These are phyloP conservation scores for Trichoderma atroviride DNA, from an alignment of 2,329 filamentous ascomycete species.

Conservation along the genomic window DNA sequence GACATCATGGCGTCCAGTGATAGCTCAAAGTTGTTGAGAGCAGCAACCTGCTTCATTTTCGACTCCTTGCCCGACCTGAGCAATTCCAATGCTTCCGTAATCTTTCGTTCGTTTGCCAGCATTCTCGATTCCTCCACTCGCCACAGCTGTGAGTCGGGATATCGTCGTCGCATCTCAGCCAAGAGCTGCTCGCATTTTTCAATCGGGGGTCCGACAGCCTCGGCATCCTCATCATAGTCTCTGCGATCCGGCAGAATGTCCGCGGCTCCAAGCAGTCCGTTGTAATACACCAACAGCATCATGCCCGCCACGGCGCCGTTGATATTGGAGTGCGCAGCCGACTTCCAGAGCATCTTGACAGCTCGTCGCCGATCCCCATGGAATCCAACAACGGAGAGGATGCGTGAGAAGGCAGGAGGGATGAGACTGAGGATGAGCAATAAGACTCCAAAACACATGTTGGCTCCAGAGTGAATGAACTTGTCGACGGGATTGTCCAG, in stretches of 20 bases:
- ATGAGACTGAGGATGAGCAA: constrained; percentile 89
- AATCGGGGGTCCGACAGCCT: constrained; percentile 71
- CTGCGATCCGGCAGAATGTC: constrained; percentile 74
- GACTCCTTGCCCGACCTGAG: constrained; percentile 63
- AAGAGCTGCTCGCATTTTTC: constrained; percentile 69
- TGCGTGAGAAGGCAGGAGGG: constrained; percentile 83
- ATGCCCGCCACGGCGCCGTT: constrained; percentile 90
- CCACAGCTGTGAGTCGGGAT: constrained; percentile 85
- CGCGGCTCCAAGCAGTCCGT: constrained; percentile 79
- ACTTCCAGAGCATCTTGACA: constrained; percentile 85
- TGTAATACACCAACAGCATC: constrained; percentile 82
- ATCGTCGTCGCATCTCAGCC: constrained; percentile 71
- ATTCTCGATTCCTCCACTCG: constrained; percentile 83
- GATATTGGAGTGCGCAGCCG: constrained; percentile 81
- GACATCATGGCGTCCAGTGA: constrained; percentile 77
- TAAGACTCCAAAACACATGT: constrained; percentile 86
- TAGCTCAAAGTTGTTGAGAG: constrained; percentile 82
- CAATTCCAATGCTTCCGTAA: constrained; percentile 69
- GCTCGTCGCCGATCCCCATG: constrained; percentile 83
- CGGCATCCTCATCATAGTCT: constrained; percentile 57
- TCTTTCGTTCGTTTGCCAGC: constrained; percentile 65
- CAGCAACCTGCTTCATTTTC: constrained; percentile 85
- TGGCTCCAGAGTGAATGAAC: constrained; percentile 87
- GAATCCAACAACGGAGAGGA: constrained; percentile 89
- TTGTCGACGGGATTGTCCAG: constrained; percentile 75